Evolutionary conservation across 805 yeast genomes (phyloP).

Genomic region (Pichia nakasei): DNA sequence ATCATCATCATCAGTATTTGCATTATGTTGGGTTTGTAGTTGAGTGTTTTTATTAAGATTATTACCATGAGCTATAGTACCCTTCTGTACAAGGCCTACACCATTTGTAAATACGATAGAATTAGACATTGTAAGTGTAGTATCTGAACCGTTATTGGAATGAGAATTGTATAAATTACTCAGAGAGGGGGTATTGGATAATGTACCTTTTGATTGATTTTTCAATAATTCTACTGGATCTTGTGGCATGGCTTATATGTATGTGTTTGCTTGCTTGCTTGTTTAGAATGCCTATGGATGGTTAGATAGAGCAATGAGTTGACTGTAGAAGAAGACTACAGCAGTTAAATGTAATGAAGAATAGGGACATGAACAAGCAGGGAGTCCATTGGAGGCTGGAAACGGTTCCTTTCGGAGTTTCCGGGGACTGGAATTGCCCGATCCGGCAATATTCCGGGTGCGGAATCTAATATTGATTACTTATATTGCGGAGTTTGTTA

Average conservation of each 20-base stretch:
- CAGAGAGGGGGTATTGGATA: slow-evolving; percentile 1
- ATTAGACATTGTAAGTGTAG: background rate
- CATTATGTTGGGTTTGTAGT: too few relatives aligned
- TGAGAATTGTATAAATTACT: slow-evolving; percentile 6
- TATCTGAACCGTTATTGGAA: slow-evolving; percentile 6
- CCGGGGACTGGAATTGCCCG: too few relatives aligned
- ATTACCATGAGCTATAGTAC: slow-evolving; percentile 1
- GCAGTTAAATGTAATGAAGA: background rate
- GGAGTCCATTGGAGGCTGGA: too few relatives aligned
- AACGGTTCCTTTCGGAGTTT: too few relatives aligned
- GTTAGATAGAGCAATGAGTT: background rate
- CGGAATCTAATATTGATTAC: too few relatives aligned
- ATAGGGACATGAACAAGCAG: background rate
- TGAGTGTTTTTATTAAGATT: too few relatives aligned
- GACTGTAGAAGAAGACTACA: background rate
- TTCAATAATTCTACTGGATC: background rate
- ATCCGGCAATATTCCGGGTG: too few relatives aligned
- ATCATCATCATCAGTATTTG: slow-evolving; percentile 1
- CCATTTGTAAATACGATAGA: slow-evolving; percentile 6
- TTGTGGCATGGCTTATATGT: slow-evolving; percentile 1
- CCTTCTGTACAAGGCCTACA: slow-evolving; percentile 5
- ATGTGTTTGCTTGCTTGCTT: background rate
- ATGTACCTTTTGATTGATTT: background rate
- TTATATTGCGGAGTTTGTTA: too few relatives aligned
- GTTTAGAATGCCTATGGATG: background rate